phyloP scores from a whole-genome alignment of 768 basidiomycete genomes.

The Lactifluus volemus region DNA sequence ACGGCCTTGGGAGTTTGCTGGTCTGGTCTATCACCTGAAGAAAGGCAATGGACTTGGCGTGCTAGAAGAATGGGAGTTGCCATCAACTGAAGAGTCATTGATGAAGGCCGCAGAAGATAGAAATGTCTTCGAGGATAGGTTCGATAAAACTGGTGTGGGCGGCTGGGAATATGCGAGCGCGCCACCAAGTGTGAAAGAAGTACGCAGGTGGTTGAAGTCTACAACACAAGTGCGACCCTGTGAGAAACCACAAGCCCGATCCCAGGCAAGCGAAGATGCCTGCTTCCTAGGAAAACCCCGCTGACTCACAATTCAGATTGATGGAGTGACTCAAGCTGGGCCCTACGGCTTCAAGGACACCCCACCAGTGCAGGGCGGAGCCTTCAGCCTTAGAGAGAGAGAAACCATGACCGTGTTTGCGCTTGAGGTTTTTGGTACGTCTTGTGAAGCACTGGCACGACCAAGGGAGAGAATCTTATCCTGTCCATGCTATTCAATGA shows the following conservation, averaged over 20 bases:
- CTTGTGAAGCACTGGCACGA: neutral
- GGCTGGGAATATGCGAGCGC: constrained; percentile 78
- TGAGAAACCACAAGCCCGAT: constrained; percentile 28
- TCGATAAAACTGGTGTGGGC: constrained; percentile 29
- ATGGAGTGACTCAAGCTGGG: constrained; percentile 70
- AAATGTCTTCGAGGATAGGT: constrained; percentile 8
- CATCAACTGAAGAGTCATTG: neutral
- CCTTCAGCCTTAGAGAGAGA: constrained; percentile 40
- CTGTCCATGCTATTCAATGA: neutral
- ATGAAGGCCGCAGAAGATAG: neutral
- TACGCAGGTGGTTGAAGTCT: constrained; percentile 44
- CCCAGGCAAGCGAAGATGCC: constrained; percentile 38
- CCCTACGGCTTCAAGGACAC: constrained; percentile 59
- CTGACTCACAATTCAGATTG: constrained; percentile 36
- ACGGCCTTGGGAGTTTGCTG: constrained; percentile 68
- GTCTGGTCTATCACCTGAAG: constrained; percentile 62
- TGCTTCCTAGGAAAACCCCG: neutral
- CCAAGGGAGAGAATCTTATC: neutral
- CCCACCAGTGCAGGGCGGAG: constrained; percentile 31
- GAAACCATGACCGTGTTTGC: constrained; percentile 74
- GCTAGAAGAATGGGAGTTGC: constrained; percentile 51
- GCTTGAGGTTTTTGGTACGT: constrained; percentile 74
- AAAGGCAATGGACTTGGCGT: constrained; percentile 48
- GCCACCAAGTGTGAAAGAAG: constrained; percentile 55
- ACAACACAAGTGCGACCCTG: constrained; percentile 21